A percentile compares a stretch with the other conserved stretches of the same genome.
These are phyloP conservation scores for Aureobasidium lini DNA, from an alignment of 2,329 filamentous ascomycete species.

Conservation along the genomic window DNA sequence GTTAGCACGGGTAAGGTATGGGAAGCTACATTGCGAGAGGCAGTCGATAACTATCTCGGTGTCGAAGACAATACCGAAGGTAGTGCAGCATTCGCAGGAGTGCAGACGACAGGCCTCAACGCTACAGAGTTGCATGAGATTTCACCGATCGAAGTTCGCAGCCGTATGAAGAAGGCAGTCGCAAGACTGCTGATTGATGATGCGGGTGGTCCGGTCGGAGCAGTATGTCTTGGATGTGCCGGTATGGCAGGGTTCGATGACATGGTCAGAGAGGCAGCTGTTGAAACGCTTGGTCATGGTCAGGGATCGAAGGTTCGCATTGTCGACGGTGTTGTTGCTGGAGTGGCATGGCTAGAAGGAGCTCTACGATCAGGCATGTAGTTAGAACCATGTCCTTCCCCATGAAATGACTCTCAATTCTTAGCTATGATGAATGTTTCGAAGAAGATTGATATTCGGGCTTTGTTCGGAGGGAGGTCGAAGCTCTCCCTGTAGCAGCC, in stretches of 20 bases:
- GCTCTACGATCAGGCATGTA: conserved; percentile 31
- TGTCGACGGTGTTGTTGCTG: conserved; percentile 72
- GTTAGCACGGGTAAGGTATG: conserved; percentile 81
- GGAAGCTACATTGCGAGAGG: conserved; percentile 63
- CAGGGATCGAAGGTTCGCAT: conserved; percentile 57
- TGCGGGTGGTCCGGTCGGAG: conserved; percentile 47
- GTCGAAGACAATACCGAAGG: conserved; percentile 22
- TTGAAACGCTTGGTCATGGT: conserved; percentile 55
- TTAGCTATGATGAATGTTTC: neutral
- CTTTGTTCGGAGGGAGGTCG: conserved; percentile 8
- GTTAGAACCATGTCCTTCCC: neutral
- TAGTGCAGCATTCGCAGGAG: conserved; percentile 59
- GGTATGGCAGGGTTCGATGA: conserved; percentile 83
- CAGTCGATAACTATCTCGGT: conserved; percentile 59
- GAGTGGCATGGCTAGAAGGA: conserved; percentile 55
- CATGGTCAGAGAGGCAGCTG: conserved; percentile 62
- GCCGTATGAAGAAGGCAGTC: conserved; percentile 63
- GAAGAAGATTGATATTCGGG: neutral
- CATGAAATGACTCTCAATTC: neutral
- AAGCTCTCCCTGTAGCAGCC: neutral
- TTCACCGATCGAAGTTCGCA: conserved; percentile 54
- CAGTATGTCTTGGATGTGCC: conserved; percentile 78
- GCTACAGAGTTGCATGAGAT: conserved; percentile 72
- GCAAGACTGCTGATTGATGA: conserved; percentile 48
- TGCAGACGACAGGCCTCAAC: conserved; percentile 72